Evolutionary conservation across 345 rosid genomes (phyloP).

Genomic region (Conringia planisiliqua): DNA sequence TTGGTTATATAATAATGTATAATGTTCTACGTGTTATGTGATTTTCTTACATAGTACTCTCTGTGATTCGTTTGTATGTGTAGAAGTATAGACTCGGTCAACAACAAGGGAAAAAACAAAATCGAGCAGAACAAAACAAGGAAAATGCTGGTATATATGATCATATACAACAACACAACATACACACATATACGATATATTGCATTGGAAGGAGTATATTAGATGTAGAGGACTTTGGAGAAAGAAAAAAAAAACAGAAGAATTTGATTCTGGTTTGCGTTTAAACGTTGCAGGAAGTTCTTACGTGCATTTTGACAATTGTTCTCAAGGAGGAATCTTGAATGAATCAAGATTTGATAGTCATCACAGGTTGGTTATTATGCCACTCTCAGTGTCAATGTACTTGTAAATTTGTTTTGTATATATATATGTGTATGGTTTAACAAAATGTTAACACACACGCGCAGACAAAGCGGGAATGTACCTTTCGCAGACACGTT

Average conservation of each 20-base stretch:
- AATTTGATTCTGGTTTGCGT: not conserved
- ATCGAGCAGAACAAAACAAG: constrained; percentile 36
- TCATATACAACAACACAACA: not conserved
- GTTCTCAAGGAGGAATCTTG: constrained; percentile 29
- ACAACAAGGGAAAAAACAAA: constrained; percentile 58
- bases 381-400: not conserved
- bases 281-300: constrained; percentile 35
- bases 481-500: constrained; percentile 46
- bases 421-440: not conserved
- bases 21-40: not conserved
- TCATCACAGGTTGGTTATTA: constrained; percentile 45
- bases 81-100: constrained; percentile 90
- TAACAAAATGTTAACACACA: constrained; percentile 10
- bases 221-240: not conserved
- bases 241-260: not conserved
- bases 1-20: not conserved
- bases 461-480: constrained; percentile 35
- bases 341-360: constrained; percentile 36
- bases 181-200: not conserved
- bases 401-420: not conserved
- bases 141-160: constrained; percentile 45
- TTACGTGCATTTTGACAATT: constrained; percentile 39
- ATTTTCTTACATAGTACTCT: not conserved
- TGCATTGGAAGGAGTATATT: not conserved
- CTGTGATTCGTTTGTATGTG: not conserved